A percentile compares a stretch with the other conserved stretches of the same genome.
Evolutionary conservation across 2,329 filamentous ascomycete genomes (phyloP).

Genomic region (Didymella exigua): DNA sequence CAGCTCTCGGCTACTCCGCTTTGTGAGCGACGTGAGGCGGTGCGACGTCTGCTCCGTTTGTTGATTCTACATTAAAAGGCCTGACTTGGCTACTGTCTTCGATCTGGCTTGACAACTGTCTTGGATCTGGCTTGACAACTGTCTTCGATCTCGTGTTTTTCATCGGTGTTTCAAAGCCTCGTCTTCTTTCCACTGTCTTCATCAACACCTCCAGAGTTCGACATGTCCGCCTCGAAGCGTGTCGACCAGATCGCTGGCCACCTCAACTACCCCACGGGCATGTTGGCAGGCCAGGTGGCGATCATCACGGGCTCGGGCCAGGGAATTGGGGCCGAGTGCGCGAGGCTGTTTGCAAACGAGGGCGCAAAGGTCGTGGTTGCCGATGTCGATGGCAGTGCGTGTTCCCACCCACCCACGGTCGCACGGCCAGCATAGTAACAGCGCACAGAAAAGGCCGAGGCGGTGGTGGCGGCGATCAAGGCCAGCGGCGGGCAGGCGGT

Average conservation of each 20-base stretch:
- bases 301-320: constrained; percentile 88
- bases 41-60: not conserved
- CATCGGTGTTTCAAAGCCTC: no score
- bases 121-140: no score
- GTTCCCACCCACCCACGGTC: no score
- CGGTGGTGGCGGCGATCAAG: constrained; percentile 74
- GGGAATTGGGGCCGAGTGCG: constrained; percentile 85
- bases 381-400: constrained; percentile 74
- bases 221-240: constrained; percentile 48
- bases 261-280: constrained; percentile 79
- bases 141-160: no score
- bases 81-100: no score
- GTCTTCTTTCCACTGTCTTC: not conserved
- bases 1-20: constrained; percentile 14
- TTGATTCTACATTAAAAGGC: not conserved
- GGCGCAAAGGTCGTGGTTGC: constrained; percentile 83
- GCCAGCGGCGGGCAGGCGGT: constrained; percentile 69
- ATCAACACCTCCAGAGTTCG: not conserved
- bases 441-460: constrained; percentile 68
- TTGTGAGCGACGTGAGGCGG: not conserved
- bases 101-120: no score
- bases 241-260: constrained; percentile 75
- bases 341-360: constrained; percentile 82
- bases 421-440: constrained; percentile 9
- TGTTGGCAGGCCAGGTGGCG: constrained; percentile 79